phyloP scores from a whole-genome alignment of 306 rosid species.

The Dalbergia cochinchinensis region DNA sequence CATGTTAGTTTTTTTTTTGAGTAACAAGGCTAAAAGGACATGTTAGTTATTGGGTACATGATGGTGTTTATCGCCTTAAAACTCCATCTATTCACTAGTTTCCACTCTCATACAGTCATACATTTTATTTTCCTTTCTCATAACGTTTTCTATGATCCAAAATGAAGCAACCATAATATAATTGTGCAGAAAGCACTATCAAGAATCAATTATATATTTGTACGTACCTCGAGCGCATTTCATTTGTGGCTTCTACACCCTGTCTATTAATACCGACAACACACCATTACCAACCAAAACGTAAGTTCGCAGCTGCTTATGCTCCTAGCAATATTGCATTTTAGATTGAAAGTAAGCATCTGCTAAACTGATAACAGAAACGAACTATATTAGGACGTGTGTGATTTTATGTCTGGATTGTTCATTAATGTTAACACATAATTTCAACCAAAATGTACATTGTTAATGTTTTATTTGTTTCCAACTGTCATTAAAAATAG shows the following conservation, averaged over 20 bases:
- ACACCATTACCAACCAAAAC: too few relatives aligned
- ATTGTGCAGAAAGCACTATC: background rate
- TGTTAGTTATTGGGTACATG: background rate
- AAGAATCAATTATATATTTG: background rate
- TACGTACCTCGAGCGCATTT: background rate
- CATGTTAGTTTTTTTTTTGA: too few relatives aligned
- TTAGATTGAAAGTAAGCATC: too few relatives aligned
- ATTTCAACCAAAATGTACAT: background rate
- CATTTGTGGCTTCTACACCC: background rate
- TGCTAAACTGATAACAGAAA: too few relatives aligned
- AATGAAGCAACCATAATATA: background rate
- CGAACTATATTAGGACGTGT: too few relatives aligned
- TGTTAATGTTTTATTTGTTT: background rate
- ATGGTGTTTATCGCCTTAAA: background rate
- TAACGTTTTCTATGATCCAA: background rate
- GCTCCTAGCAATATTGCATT: too few relatives aligned
- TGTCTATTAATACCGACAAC: too few relatives aligned
- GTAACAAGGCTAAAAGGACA: too few relatives aligned
- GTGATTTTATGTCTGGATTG: background rate
- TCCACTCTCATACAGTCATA: background rate
- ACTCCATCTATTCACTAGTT: background rate
- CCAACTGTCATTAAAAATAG: background rate
- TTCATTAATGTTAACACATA: background rate
- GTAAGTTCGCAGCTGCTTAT: too few relatives aligned
- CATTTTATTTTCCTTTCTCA: background rate